phyloP scores from a whole-genome alignment of 2,329 filamentous ascomycete species.

The Penicillium sp. region DNA sequence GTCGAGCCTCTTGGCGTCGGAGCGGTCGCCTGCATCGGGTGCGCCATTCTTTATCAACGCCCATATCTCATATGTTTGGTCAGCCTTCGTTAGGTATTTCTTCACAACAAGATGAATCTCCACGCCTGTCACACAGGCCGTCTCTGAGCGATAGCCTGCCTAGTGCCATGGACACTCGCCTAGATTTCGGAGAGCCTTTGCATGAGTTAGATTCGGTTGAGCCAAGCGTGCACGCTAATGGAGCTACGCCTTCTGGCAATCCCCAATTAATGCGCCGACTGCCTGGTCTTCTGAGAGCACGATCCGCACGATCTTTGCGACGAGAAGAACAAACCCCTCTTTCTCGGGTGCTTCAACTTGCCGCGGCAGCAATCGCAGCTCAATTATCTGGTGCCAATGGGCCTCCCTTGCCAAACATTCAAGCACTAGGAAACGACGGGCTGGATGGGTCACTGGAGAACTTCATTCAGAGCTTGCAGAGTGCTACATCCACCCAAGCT shows the following conservation, averaged over 20 bases:
- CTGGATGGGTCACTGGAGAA: constrained; percentile 64
- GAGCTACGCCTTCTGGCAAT: constrained; percentile 24
- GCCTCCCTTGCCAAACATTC: constrained; percentile 56
- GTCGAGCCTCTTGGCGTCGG: constrained; percentile 40
- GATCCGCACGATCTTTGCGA: constrained; percentile 54
- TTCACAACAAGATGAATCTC: constrained; percentile 28
- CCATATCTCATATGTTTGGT: constrained; percentile 48
- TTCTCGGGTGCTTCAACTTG: constrained; percentile 62
- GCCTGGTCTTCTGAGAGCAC: constrained; percentile 49
- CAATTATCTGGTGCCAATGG: constrained; percentile 64
- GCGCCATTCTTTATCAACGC: constrained; percentile 45
- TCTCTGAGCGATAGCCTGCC: constrained; percentile 20
- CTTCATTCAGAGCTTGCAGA: constrained; percentile 63
- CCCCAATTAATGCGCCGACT: constrained; percentile 40
- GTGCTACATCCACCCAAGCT: constrained; percentile 59
- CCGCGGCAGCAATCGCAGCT: constrained; percentile 64
- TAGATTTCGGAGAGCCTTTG: constrained; percentile 41
- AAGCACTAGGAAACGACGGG: constrained; percentile 55
- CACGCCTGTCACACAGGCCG: constrained; percentile 30
- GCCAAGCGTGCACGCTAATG: constrained; percentile 33
- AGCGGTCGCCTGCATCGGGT: constrained; percentile 44
- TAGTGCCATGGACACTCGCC: constrained; percentile 41
- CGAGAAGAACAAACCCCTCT: constrained; percentile 64
- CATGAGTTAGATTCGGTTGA: constrained; percentile 47
- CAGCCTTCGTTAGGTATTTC: constrained; percentile 31